Conservation (phyloP, 192 early-diverging fungal species). For the Backusella circina region DNA sequence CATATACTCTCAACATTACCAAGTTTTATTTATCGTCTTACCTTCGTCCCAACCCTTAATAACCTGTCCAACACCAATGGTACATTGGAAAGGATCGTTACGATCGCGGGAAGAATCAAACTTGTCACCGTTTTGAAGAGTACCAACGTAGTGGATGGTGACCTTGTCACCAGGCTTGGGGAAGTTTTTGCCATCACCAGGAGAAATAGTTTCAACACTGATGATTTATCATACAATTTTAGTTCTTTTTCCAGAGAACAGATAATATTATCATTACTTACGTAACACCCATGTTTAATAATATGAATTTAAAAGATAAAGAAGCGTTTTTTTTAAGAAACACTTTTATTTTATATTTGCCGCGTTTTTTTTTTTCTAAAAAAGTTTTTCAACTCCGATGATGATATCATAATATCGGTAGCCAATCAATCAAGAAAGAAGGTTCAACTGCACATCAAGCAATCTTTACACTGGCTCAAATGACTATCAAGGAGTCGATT, state of each 20-base stretch:
- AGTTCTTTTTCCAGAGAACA: neutral
- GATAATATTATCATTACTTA: neutral
- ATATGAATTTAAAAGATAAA: neutral
- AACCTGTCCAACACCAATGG: conserved; percentile 91
- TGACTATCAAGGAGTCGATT: neutral
- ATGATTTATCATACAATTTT: neutral
- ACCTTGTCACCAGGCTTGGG: conserved; percentile 63
- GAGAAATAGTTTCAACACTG: conserved; percentile 28
- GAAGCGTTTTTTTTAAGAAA: neutral
- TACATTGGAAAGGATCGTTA: conserved; percentile 77
- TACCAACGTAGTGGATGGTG: conserved; percentile 64
- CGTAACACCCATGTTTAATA: neutral
- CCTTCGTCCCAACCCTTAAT: conserved; percentile 72
- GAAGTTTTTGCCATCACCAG: conserved; percentile 50
- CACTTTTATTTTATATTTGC: neutral
- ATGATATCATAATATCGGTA: neutral
- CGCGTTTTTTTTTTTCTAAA: neutral
- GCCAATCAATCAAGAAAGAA: neutral
- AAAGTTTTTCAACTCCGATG: neutral
- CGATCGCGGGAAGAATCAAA: conserved; percentile 91
- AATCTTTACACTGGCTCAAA: neutral
- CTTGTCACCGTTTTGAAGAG: conserved; percentile 62
- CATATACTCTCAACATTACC: neutral
- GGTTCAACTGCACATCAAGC: neutral
- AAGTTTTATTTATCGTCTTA: neutral